Evolutionary conservation across 371 early-diverging fungal species (phyloP).

Genomic region (Mortierella sp.): DNA sequence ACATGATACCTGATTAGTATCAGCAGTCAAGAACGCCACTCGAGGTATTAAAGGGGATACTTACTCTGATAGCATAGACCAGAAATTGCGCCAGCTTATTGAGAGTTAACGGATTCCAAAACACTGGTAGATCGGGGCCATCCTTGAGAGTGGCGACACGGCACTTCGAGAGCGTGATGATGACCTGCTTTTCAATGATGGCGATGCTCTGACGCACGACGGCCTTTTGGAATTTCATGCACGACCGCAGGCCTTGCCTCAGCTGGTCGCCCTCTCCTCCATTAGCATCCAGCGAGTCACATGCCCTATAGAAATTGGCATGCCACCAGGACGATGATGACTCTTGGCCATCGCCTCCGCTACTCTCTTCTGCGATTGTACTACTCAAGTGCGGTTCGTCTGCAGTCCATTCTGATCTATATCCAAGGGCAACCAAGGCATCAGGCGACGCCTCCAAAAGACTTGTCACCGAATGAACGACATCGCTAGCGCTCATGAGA

Average conservation of each 20-base stretch:
- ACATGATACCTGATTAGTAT: too few relatives aligned
- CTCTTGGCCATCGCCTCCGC: neutral
- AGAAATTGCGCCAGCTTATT: slow-evolving; percentile 82
- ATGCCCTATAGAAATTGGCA: slow-evolving; percentile 85
- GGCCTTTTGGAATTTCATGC: slow-evolving; percentile 79
- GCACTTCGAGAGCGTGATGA: slow-evolving; percentile 75
- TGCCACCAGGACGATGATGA: slow-evolving; percentile 66
- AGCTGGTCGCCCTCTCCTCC: slow-evolving; percentile 60
- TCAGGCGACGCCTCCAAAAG: slow-evolving; percentile 75
- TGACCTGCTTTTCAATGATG: slow-evolving; percentile 79
- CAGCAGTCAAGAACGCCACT: neutral
- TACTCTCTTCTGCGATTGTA: slow-evolving; percentile 13
- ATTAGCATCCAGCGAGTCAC: slow-evolving; percentile 80
- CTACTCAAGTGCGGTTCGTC: slow-evolving; percentile 20
- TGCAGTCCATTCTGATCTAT: slow-evolving; percentile 37
- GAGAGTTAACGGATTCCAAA: slow-evolving; percentile 72
- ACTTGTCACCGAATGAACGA: slow-evolving; percentile 81
- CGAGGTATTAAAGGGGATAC: neutral
- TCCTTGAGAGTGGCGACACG: slow-evolving; percentile 76
- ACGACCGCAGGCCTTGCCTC: slow-evolving; percentile 73
- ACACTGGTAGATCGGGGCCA: slow-evolving; percentile 65
- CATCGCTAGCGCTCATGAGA: slow-evolving; percentile 82
- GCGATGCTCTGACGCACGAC: slow-evolving; percentile 80
- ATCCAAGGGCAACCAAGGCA: slow-evolving; percentile 59
- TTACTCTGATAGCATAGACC: slow-evolving; percentile 81